Conservation (phyloP, 495 filamentous ascomycete species). For the Penicillium odoratum region DNA sequence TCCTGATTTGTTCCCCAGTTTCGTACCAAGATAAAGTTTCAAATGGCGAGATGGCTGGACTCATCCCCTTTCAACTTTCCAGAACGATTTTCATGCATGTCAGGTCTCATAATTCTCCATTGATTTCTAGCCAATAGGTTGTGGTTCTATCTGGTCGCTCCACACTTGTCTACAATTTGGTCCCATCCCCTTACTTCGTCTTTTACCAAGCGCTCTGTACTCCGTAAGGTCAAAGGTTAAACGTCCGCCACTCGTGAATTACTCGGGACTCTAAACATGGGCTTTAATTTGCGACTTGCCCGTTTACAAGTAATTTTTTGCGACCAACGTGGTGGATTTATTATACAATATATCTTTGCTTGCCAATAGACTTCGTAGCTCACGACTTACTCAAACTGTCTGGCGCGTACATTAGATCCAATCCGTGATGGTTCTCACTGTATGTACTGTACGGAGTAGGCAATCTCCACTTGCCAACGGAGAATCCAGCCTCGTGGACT, state of each 20-base stretch:
- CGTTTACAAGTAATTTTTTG: slow-evolving; percentile 19
- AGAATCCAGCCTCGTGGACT: slow-evolving; percentile 15
- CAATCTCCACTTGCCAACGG: slow-evolving; percentile 4
- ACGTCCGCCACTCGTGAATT: slow-evolving; percentile 16
- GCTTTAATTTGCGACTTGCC: slow-evolving; percentile 23
- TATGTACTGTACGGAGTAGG: not conserved
- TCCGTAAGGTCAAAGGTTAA: slow-evolving; percentile 13
- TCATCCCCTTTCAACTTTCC: slow-evolving; percentile 4
- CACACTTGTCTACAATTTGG: slow-evolving; percentile 11
- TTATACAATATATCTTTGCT: not conserved
- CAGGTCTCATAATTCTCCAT: slow-evolving; percentile 4
- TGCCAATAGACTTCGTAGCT: slow-evolving; percentile 8
- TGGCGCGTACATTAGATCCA: slow-evolving; percentile 11
- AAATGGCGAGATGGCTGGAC: slow-evolving; percentile 19
- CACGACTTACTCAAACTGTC: slow-evolving; percentile 6
- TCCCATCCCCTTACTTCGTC: slow-evolving; percentile 24
- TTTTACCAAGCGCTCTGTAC: slow-evolving; percentile 18
- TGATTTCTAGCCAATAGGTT: slow-evolving; percentile 10
- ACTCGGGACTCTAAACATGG: slow-evolving; percentile 1
- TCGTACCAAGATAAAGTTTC: slow-evolving; percentile 28
- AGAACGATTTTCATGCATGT: not conserved
- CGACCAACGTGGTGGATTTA: slow-evolving; percentile 6
- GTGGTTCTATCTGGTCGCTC: slow-evolving; percentile 3
- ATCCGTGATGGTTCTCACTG: not conserved
- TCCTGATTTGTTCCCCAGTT: slow-evolving; percentile 23